These are phyloP conservation scores for Suhomyces sp. DNA, from an alignment of 805 yeast species.

Conservation along the genomic window DNA sequence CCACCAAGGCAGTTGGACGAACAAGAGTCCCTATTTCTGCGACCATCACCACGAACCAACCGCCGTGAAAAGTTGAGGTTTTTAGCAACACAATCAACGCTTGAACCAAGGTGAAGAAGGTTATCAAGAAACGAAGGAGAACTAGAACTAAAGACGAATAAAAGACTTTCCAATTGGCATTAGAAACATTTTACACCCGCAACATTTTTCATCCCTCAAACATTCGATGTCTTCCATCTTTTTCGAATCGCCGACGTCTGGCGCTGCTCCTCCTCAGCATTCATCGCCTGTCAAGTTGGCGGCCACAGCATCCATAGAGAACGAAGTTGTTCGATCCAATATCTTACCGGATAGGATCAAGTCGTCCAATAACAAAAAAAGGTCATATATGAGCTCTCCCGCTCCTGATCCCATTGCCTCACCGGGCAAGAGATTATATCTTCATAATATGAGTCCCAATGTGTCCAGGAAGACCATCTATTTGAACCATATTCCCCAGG, in stretches of 20 bases:
- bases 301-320: constrained; percentile 3
- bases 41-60: no score
- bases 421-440: constrained; percentile 26
- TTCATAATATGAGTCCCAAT: constrained; percentile 39
- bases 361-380: constrained; percentile 9
- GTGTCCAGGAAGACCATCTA: constrained; percentile 28
- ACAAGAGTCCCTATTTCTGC: no score
- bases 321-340: constrained; percentile 4
- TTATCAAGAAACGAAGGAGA: no score
- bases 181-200: no score
- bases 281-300: constrained; percentile 2
- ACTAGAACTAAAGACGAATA: no score
- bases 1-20: no score
- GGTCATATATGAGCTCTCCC: constrained; percentile 9
- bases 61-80: no score
- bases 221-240: constrained; percentile 6
- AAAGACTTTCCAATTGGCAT: no score
- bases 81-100: no score
- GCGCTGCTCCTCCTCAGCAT: constrained; percentile 1
- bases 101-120: no score
- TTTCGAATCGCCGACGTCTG: constrained; percentile 9
- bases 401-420: constrained; percentile 11
- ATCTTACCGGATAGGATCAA: constrained; percentile 6
- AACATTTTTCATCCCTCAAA: no score
- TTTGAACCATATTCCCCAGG: constrained; percentile 13